Percentiles rank a stretch among this genome's conserved stretches.
phyloP scores from a whole-genome alignment of 1,139 yeast species.

The Hansenula anomala region DNA sequence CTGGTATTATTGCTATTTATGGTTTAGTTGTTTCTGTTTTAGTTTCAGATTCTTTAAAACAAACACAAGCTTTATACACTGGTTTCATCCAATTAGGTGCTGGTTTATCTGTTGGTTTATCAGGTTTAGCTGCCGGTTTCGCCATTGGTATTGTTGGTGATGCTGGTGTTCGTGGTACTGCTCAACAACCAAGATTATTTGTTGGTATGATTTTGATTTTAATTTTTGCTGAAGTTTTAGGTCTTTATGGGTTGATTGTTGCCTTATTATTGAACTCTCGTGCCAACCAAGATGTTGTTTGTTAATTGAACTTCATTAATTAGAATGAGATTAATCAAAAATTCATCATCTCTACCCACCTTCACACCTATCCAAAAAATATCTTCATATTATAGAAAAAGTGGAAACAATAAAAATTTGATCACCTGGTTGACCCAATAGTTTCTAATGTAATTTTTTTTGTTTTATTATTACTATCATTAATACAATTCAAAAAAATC shows the following conservation, averaged over 20 bases:
- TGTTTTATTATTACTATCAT: too few relatives aligned
- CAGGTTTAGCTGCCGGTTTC: conserved; percentile 97
- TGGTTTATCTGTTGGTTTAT: conserved; percentile 94
- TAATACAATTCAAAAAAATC: too few relatives aligned
- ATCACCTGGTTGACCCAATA: too few relatives aligned
- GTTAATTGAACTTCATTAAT: too few relatives aligned
- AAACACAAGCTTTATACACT: conserved; percentile 88
- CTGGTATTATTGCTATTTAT: conserved; percentile 99
- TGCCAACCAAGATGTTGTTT: conserved; percentile 86
- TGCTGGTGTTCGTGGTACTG: conserved; percentile 96
- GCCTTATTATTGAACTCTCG: conserved; percentile 96
- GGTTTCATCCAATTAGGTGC: conserved; percentile 99
- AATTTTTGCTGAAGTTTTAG: conserved; percentile 98
- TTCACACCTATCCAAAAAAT: too few relatives aligned
- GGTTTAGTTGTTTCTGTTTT: conserved; percentile 96
- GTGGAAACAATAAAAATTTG: too few relatives aligned
- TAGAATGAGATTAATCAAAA: not conserved
- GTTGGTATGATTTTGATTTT: conserved; percentile 96
- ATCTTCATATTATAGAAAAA: too few relatives aligned
- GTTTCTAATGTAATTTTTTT: too few relatives aligned
- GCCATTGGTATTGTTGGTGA: conserved; percentile 99
- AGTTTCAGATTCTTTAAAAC: conserved; percentile 86
- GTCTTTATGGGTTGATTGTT: conserved; percentile 95
- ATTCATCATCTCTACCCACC: not conserved
- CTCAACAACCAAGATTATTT: conserved; percentile 94